Conservation (phyloP, 176 grass and related monocot genomes). For the Phyllostachys edulis region DNA sequence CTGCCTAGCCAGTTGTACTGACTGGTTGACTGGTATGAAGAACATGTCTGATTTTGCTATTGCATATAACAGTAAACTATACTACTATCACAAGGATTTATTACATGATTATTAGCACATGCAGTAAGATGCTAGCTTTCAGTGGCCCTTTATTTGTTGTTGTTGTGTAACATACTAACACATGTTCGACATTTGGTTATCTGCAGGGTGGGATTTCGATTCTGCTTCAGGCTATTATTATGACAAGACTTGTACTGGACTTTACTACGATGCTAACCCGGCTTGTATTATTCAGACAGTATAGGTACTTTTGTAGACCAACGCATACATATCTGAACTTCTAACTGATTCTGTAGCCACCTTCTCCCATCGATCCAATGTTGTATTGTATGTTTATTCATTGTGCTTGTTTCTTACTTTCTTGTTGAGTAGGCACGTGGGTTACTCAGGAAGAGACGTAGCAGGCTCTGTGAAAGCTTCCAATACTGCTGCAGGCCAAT, state of each 20-base stretch:
- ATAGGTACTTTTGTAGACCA: constrained; percentile 45
- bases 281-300: constrained; percentile 73
- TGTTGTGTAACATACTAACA: constrained; percentile 8
- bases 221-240: constrained; percentile 67
- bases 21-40: no score
- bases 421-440: constrained; percentile 52
- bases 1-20: no score
- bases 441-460: constrained; percentile 76
- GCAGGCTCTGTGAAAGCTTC: constrained; percentile 42
- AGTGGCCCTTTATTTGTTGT: neutral
- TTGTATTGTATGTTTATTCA: neutral
- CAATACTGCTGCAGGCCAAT: constrained; percentile 32
- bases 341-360: neutral
- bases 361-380: no score
- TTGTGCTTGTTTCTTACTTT: neutral
- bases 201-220: constrained; percentile 65
- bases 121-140: no score
- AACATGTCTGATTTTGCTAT: no score
- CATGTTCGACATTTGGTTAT: constrained; percentile 11
- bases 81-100: no score
- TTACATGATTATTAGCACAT: neutral
- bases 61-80: no score
- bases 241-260: constrained; percentile 59
- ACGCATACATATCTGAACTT: neutral
- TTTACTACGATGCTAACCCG: constrained; percentile 67